These are phyloP conservation scores for Vigna nakashimae DNA, from an alignment of 306 rosid species.

Conservation along the genomic window DNA sequence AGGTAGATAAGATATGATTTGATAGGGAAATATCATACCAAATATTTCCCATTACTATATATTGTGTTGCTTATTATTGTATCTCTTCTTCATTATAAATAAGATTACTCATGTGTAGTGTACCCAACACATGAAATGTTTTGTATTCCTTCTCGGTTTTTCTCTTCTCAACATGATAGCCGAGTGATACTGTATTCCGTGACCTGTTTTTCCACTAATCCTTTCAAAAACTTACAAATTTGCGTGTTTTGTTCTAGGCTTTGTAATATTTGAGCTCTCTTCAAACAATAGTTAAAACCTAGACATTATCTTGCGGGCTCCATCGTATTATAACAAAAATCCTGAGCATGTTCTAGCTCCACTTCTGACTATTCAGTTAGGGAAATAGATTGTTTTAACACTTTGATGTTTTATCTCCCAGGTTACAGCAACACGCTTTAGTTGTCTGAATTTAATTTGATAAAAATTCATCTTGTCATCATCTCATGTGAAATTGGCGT, in stretches of 20 bases:
- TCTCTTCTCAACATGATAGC: no score
- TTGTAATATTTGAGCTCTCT: not conserved
- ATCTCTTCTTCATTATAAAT: no score
- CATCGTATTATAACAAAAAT: constrained; percentile 1
- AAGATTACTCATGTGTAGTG: no score
- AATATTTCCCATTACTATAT: no score
- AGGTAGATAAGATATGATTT: no score
- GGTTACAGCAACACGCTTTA: constrained; percentile 19
- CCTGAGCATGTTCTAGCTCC: constrained; percentile 26
- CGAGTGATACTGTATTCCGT: no score
- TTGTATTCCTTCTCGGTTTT: no score
- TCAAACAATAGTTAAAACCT: constrained; percentile 24
- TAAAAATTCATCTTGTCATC: not conserved
- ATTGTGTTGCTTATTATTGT: no score
- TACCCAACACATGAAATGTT: no score
- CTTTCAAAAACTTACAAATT: not conserved
- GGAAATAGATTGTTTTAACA: constrained; percentile 15
- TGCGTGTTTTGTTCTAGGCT: constrained; percentile 3
- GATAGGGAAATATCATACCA: no score
- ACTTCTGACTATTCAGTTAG: constrained; percentile 8
- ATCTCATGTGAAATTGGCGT: constrained; percentile 12
- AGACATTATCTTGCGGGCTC: constrained; percentile 18
- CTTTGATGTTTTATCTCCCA: constrained; percentile 3
- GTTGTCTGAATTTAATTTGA: constrained; percentile 32
- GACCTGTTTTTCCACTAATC: no score